Conservation (phyloP, 1,139 yeast species). For the Debaryomyces nepalensis region DNA sequence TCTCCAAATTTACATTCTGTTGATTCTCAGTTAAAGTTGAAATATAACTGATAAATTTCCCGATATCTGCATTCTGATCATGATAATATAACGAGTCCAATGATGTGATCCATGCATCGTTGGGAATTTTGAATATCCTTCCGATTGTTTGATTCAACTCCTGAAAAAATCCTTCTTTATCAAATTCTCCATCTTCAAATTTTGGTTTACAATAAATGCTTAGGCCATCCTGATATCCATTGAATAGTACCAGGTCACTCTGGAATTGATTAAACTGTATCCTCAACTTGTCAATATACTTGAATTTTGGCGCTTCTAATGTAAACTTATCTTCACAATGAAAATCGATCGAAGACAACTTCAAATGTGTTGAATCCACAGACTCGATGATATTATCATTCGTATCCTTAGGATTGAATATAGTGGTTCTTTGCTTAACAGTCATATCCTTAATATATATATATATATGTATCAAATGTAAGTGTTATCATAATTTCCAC, state of each 20-base stretch:
- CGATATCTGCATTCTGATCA: constrained; percentile 14
- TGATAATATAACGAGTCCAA: constrained; percentile 26
- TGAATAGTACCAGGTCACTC: constrained; percentile 27
- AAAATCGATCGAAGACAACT: constrained; percentile 19
- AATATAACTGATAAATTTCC: constrained; percentile 3
- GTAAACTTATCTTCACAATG: constrained; percentile 27
- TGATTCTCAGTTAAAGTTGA: not conserved
- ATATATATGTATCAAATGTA: too few relatives aligned
- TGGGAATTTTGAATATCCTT: constrained; percentile 22
- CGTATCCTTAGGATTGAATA: constrained; percentile 32
- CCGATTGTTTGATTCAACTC: constrained; percentile 25
- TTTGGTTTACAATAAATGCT: constrained; percentile 35
- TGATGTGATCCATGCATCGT: constrained; percentile 26
- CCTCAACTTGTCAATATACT: constrained; percentile 26
- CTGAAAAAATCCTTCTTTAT: constrained; percentile 25
- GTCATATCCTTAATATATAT: constrained; percentile 1
- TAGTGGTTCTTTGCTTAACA: constrained; percentile 41
- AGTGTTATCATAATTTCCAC: too few relatives aligned
- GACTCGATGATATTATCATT: constrained; percentile 32
- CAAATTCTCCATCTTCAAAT: constrained; percentile 14
- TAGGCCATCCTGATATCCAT: constrained; percentile 28
- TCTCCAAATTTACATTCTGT: constrained; percentile 4
- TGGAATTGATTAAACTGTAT: constrained; percentile 30
- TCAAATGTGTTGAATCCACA: constrained; percentile 21
- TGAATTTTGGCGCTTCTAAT: constrained; percentile 9